phyloP scores from a whole-genome alignment of 345 rosid genomes.

The Euphorbia lathyris region DNA sequence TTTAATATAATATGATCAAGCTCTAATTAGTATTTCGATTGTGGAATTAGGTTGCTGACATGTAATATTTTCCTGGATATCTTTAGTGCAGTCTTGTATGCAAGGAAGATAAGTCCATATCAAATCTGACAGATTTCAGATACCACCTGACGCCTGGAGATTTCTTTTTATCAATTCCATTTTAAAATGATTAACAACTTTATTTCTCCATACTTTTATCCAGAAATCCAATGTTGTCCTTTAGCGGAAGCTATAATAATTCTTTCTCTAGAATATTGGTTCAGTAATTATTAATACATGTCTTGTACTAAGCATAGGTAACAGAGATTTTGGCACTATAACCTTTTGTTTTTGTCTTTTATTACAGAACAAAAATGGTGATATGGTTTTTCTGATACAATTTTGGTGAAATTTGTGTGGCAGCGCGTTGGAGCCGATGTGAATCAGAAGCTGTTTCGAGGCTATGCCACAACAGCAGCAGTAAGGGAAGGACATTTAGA shows the following conservation, averaged over 20 bases:
- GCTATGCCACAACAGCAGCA: constrained; percentile 29
- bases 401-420: neutral
- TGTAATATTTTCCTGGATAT: neutral
- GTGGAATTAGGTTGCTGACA: neutral
- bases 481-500: constrained; percentile 29
- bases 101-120: neutral
- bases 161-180: constrained; percentile 4
- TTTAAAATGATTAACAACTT: neutral
- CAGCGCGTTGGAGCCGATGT: constrained; percentile 26
- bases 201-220: neutral
- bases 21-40: neutral
- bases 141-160: constrained; percentile 12
- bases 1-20: neutral
- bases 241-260: neutral
- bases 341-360: no score
- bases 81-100: constrained; percentile 3
- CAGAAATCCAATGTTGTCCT: neutral
- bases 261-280: neutral
- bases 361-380: neutral
- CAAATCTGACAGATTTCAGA: constrained; percentile 8
- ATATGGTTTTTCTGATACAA: neutral
- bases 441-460: constrained; percentile 31
- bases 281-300: neutral
- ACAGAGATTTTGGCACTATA: neutral
- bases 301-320: neutral